Conservation (phyloP, 805 yeast genomes). For the Candida ortonii region DNA sequence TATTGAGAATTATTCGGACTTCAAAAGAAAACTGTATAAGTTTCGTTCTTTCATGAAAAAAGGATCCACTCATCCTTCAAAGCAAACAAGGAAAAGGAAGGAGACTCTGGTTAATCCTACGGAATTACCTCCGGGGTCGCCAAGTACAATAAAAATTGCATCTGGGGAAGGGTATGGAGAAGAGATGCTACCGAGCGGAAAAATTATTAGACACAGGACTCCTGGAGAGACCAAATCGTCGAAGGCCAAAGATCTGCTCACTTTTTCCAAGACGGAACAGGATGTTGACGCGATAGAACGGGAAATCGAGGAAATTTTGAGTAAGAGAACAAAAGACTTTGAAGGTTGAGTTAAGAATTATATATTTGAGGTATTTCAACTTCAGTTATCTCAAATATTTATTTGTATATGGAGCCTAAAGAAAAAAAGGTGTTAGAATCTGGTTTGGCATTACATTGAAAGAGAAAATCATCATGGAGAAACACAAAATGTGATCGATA, state of each 20-base stretch:
- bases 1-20: constrained; percentile 18
- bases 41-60: constrained; percentile 32
- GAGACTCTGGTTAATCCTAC: constrained; percentile 44
- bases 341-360: too few relatives aligned
- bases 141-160: constrained; percentile 32
- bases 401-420: too few relatives aligned
- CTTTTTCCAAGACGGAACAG: constrained; percentile 36
- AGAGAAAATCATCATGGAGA: too few relatives aligned
- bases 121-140: constrained; percentile 52
- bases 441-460: too few relatives aligned
- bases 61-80: constrained; percentile 34
- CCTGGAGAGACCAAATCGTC: constrained; percentile 27
- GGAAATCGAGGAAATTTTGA: constrained; percentile 48
- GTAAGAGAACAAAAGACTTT: constrained; percentile 34
- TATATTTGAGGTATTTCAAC: too few relatives aligned
- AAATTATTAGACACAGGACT: constrained; percentile 43
- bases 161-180: constrained; percentile 40
- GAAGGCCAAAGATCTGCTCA: constrained; percentile 7
- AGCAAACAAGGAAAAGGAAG: constrained; percentile 44
- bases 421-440: too few relatives aligned
- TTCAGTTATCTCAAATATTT: too few relatives aligned
- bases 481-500: too few relatives aligned
- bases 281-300: too few relatives aligned
- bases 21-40: constrained; percentile 21
- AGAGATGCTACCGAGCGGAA: constrained; percentile 75